A percentile compares a stretch with the other conserved stretches of the same genome.
phyloP scores from a whole-genome alignment of 352 stramenopile genomes.

The Aphanomyces stellatus region DNA sequence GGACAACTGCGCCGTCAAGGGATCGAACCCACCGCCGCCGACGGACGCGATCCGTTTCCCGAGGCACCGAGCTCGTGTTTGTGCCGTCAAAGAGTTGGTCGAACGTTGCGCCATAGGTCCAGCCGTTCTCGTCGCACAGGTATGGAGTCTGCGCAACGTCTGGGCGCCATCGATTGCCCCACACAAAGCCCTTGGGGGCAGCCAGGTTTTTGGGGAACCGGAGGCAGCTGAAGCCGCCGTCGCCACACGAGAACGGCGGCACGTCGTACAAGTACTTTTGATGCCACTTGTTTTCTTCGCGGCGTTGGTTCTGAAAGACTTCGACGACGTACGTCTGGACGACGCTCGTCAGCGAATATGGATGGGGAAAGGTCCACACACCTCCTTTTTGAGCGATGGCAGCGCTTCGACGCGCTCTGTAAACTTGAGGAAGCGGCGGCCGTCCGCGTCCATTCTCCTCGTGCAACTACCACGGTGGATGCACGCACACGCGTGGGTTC shows the following conservation, averaged over 20 bases:
- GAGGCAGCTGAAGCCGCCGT: background rate
- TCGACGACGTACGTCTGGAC: conserved; percentile 7
- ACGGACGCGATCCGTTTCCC: background rate
- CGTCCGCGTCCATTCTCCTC: background rate
- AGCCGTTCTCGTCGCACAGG: conserved; percentile 13
- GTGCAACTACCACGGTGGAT: too few relatives aligned
- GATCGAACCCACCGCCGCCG: conserved; percentile 12
- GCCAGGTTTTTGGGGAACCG: conserved; percentile 12
- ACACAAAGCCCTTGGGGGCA: background rate
- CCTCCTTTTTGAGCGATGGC: background rate
- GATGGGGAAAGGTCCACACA: background rate
- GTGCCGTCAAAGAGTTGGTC: background rate
- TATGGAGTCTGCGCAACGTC: background rate
- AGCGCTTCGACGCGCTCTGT: background rate
- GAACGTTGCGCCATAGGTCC: conserved; percentile 1
- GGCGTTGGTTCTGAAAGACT: conserved; percentile 18
- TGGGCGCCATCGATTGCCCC: background rate
- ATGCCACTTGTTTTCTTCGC: conserved; percentile 3
- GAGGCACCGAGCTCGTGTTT: background rate
- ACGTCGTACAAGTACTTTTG: conserved; percentile 12
- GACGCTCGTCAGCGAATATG: background rate
- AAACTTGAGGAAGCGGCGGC: background rate
- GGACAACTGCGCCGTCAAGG: background rate
- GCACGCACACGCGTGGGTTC: too few relatives aligned
- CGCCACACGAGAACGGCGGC: conserved; percentile 1